Base-by-base conservation (phyloP, 129 eudicot species). In the Flaveria ramosissima region DNA sequence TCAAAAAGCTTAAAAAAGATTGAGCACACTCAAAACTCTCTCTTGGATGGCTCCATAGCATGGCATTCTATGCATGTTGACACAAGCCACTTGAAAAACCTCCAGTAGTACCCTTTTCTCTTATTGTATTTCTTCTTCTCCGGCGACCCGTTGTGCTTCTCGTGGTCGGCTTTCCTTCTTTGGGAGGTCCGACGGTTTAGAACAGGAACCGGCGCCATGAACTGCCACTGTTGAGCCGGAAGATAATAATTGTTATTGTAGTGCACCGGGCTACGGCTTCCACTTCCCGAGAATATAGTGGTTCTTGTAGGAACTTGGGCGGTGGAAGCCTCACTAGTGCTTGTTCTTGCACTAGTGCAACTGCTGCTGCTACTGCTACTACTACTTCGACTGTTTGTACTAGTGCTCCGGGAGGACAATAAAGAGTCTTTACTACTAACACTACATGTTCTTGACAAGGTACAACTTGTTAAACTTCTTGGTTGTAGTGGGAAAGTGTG, bases 31-130 rank as follows among this genome's bases (percentile, higher is more conserved):
- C 72, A 67, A 46, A 80, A 23, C 72, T 9, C 15, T 80, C 26
- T 78, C 63, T 61, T 80, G 14, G 87, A 62, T 1, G 96, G 88
- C 43, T 81, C 78, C 45, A 92, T 89, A 65, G 96, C 93, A 73
- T 92, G 97, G 62, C 91, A 89, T 45, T 83, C 80, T 76, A 69
- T 83, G 75, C 97, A 92, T 41, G 88, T 61, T 0, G 86, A 79
- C 41, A 86, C 76, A 77, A 89, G 75, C 62, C 84, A 72, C 84
- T 77, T 53, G 74, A 92, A 78, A 75, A 88, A 48, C 65, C 83
- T 87, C 75, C 68, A 56, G 66, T 85, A 82, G 65, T 23, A 82
- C 82, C 97, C 86, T 51, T 45, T 57, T 57, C 53, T 62, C 32
- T 9, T 47, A 12, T 2, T 32, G 12, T 50, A 74, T 67, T 67